phyloP scores from a whole-genome alignment of 2,329 filamentous ascomycete genomes.

The Exophiala alcalophila region DNA sequence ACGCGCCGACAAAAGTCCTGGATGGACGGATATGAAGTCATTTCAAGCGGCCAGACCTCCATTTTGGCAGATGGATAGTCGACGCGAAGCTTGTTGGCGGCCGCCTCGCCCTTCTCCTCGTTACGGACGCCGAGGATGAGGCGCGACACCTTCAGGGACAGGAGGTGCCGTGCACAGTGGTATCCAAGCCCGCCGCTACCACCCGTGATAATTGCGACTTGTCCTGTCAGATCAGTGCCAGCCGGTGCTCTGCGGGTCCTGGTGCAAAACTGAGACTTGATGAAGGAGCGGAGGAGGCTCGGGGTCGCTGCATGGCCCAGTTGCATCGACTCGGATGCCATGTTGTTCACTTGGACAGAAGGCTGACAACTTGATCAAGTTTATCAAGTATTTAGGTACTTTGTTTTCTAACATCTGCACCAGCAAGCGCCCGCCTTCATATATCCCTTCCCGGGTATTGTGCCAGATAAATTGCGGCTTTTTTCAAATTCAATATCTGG shows the following conservation, averaged over 20 bases:
- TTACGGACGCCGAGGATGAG: conserved; percentile 51
- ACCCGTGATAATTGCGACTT: conserved; percentile 50
- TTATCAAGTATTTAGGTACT: no score
- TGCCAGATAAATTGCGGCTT: no score
- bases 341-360: conserved; percentile 29
- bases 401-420: no score
- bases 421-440: no score
- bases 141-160: conserved; percentile 42
- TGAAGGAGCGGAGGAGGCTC: no score
- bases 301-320: no score
- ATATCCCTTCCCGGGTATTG: no score
- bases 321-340: no score
- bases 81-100: conserved; percentile 36
- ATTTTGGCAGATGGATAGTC: conserved; percentile 41
- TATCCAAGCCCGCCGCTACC: conserved; percentile 50
- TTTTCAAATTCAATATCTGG: no score
- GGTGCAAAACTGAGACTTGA: conserved; percentile 27
- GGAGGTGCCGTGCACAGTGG: conserved; percentile 42
- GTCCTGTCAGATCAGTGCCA: conserved; percentile 32
- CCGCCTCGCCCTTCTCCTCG: conserved; percentile 42
- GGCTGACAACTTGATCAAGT: no score
- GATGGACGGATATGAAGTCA: conserved; percentile 47
- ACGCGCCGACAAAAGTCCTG: conserved; percentile 41
- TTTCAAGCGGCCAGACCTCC: conserved; percentile 51
- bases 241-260: conserved; percentile 8